A percentile compares a stretch with the other conserved stretches of the same genome.
Evolutionary conservation across 352 stramenopile genomes (phyloP).

Genomic region (Globisporangium spiculum): DNA sequence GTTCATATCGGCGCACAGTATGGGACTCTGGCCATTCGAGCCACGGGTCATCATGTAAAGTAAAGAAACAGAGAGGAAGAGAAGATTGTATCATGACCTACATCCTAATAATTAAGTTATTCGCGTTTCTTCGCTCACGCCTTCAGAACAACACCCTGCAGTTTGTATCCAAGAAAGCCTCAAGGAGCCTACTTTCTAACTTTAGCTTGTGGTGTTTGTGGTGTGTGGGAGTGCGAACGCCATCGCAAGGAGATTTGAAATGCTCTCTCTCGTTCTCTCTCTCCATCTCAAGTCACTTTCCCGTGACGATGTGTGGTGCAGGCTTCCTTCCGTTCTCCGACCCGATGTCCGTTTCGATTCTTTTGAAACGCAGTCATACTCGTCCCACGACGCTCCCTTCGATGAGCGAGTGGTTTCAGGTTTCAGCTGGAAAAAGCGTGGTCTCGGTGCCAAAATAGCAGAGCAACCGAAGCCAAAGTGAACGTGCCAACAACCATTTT

Average conservation of each 20-base stretch:
- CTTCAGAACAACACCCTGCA: too few relatives aligned
- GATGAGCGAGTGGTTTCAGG: not conserved
- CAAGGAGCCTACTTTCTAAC: too few relatives aligned
- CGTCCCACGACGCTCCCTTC: not conserved
- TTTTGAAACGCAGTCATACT: not conserved
- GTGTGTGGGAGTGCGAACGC: too few relatives aligned
- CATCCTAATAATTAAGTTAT: conserved; percentile 1
- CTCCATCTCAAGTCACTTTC: not conserved
- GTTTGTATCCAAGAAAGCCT: too few relatives aligned
- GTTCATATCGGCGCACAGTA: not conserved
- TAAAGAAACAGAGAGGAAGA: not conserved
- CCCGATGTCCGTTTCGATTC: not conserved
- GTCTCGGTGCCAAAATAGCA: not conserved
- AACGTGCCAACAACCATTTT: not conserved
- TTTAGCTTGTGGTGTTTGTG: too few relatives aligned
- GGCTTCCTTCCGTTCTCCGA: too few relatives aligned
- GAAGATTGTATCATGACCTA: not conserved
- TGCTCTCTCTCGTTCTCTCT: too few relatives aligned
- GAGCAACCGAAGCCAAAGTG: not conserved
- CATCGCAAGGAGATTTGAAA: too few relatives aligned
- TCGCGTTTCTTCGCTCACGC: not conserved
- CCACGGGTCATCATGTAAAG: conserved; percentile 8
- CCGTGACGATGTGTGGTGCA: too few relatives aligned
- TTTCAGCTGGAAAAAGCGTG: not conserved
- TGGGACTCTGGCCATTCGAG: conserved; percentile 12